Percentiles rank a stretch among this genome's conserved stretches.
These are phyloP conservation scores for Pyrenochaeta sp. DNA, from an alignment of 2,329 filamentous ascomycete genomes.

Conservation along the genomic window DNA sequence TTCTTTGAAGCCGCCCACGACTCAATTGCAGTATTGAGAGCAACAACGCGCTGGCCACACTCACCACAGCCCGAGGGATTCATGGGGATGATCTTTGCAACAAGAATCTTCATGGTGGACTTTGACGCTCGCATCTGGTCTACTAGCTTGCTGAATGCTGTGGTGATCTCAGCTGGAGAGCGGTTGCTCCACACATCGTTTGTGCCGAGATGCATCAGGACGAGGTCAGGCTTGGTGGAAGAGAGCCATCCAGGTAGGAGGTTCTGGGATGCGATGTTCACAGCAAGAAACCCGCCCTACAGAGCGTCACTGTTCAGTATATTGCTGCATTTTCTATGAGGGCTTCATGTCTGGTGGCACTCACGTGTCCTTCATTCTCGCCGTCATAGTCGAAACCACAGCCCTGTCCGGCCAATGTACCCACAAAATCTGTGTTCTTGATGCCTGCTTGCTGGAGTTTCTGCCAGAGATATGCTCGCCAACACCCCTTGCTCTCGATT, in stretches of 20 bases:
- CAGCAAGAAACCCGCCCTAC: constrained; percentile 31
- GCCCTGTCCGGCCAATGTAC: constrained; percentile 40
- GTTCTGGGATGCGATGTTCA: constrained; percentile 49
- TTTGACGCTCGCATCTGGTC: constrained; percentile 53
- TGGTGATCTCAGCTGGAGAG: constrained; percentile 37
- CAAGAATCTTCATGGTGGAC: constrained; percentile 48
- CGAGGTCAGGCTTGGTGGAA: constrained; percentile 49
- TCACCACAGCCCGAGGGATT: constrained; percentile 15
- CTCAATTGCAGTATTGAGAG: constrained; percentile 27
- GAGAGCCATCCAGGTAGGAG: constrained; percentile 49
- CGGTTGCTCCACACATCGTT: constrained; percentile 51
- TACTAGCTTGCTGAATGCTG: constrained; percentile 47
- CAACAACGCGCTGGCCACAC: constrained; percentile 16
- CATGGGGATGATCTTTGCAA: constrained; percentile 22
- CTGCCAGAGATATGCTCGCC: constrained; percentile 37
- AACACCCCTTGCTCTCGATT: constrained; percentile 33
- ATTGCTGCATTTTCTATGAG: constrained; percentile 27
- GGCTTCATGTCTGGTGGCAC: constrained; percentile 5
- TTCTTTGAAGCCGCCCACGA: constrained; percentile 22
- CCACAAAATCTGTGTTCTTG: constrained; percentile 39
- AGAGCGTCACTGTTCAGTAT: not conserved
- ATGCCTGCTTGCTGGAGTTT: constrained; percentile 28
- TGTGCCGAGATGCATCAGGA: constrained; percentile 55
- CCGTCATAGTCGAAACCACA: constrained; percentile 47
- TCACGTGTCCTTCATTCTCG: constrained; percentile 4